Evolutionary conservation across 441 rosid species (phyloP), one percentile per base, ranked within the genome.

Genomic region (Brassica hybrid): DNA sequence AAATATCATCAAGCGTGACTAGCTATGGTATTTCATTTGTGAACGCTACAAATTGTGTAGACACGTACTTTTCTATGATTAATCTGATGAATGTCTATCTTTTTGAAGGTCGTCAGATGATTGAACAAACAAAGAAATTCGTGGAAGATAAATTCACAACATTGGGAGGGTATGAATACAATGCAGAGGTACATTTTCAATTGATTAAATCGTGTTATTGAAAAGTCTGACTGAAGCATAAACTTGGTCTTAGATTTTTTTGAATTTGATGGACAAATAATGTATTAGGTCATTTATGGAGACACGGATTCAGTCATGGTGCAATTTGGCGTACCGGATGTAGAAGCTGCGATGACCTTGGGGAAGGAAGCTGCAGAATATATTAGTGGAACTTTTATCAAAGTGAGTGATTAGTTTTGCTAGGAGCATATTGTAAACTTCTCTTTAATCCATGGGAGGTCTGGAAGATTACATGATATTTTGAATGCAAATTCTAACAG

Each of bases 281-380:
- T 79, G 69, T 69, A 77, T 79, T 83, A 96, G 99, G 96, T 96
- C 74, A 89, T 96, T 60, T 96, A 96, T 83, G 99, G 98, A 75
- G 99, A 96, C 83, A 96, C 99, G 6, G 98, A 96, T 90, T 96
- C 99, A 3, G 98, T 96, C 41, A 96, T 96, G 99, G 98, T 96
- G 78, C 97, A 96, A 86, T 96, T 96, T 79, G 98, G 99, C 56
- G 94, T 87, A 54, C 77, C 88, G 67, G 88, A 92, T 18, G 89
- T 96, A 32, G 91, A 86, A 82, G 90, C 82, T 80, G 96, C 97
- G 5, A 96, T 94, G 99, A 88, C 74, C 62, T 82, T 96, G 87
- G 98, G 98, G 75, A 88, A 92, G 84, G 97, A 96, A 86, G 99
- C 99, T 61, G 99, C 99, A 72, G 94, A 89, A 5, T 83, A 79